These are phyloP conservation scores for Aspergillus sojae DNA, from an alignment of 2,329 filamentous ascomycete genomes.

Conservation along the genomic window DNA sequence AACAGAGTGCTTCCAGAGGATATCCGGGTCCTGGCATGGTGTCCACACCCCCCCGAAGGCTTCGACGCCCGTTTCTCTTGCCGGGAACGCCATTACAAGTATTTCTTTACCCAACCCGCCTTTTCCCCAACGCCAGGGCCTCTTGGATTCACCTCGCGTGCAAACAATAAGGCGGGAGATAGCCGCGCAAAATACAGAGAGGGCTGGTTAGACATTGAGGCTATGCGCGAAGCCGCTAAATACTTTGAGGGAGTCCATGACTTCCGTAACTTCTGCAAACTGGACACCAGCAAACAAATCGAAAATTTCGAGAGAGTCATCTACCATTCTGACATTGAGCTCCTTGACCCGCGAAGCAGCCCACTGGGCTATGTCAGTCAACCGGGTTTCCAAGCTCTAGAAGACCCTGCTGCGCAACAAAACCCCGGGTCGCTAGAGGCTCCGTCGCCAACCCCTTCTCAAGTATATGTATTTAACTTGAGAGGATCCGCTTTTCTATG, in stretches of 20 bases:
- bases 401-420: constrained; percentile 19
- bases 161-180: constrained; percentile 23
- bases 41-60: constrained; percentile 72
- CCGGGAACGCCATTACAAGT: constrained; percentile 86
- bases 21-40: constrained; percentile 92
- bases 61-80: constrained; percentile 95
- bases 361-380: constrained; percentile 60
- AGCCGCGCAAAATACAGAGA: constrained; percentile 49
- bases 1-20: constrained; percentile 87
- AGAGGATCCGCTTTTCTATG: constrained; percentile 92
- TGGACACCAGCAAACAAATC: constrained; percentile 88
- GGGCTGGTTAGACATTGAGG: constrained; percentile 83
- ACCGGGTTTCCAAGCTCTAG: constrained; percentile 48
- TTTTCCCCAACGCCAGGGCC: constrained; percentile 69
- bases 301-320: constrained; percentile 79
- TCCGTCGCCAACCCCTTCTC: constrained; percentile 48
- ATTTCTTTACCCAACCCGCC: constrained; percentile 96
- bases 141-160: constrained; percentile 49
- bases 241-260: constrained; percentile 83
- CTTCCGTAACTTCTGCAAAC: constrained; percentile 95
- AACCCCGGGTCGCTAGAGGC: constrained; percentile 19
- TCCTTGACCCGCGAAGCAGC: constrained; percentile 58
- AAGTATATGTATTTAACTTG: constrained; percentile 85
- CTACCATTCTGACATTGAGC: constrained; percentile 76
- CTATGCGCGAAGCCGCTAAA: constrained; percentile 81